Base-by-base conservation (phyloP, 495 filamentous ascomycete genomes). In the Lophiostoma macrostomum region DNA sequence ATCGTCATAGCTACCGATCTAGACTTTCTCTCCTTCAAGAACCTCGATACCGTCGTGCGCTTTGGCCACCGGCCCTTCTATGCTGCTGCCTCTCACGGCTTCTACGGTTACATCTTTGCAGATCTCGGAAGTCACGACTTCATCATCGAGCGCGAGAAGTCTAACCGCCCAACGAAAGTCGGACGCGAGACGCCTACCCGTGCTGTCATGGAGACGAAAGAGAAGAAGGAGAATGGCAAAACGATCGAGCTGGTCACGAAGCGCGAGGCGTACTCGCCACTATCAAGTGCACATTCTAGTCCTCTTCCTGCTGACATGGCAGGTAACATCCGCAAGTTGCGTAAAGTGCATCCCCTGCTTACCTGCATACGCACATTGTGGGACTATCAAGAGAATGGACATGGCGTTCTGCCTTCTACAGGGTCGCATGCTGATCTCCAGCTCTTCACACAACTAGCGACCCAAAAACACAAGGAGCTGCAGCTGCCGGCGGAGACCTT, bases 41-140 rank as follows among this genome's bases (percentile, higher is more conserved):
- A 75, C 11, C 86, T 96, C 71, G 96, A 98, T 68, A 84, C 85
- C 10, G 81, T 84, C 12, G 88, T 88, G 31, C 85, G 90, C 25
- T 70, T 91, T 19, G 78, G 83, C 47, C 75, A 79, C 53, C 78
- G 80, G 31, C 83, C 87, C 19, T 96, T 96, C 73, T 98, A 98
- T 70, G 90, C 90, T 24, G 87, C 88, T 16, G 84, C 81, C 37
- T 80, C 85, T 10, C 90, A 96, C 67, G 93, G 93, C 20, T 78
- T 96, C 64, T 96, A 95, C 69, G 94, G 94, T 24, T 98, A 87
- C 66, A 84, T 95, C 44, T 98, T 98, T 68, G 85, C 88, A 18
- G 93, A 98, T 65, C 76, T 98, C 11, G 87, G 94, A 62, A 75
- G 77, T 37, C 93, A 97, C 66, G 81, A 89, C 51, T 98, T 87